Evolutionary conservation across 345 rosid species (phyloP).

Genomic region (Rhodamnia argentea): DNA sequence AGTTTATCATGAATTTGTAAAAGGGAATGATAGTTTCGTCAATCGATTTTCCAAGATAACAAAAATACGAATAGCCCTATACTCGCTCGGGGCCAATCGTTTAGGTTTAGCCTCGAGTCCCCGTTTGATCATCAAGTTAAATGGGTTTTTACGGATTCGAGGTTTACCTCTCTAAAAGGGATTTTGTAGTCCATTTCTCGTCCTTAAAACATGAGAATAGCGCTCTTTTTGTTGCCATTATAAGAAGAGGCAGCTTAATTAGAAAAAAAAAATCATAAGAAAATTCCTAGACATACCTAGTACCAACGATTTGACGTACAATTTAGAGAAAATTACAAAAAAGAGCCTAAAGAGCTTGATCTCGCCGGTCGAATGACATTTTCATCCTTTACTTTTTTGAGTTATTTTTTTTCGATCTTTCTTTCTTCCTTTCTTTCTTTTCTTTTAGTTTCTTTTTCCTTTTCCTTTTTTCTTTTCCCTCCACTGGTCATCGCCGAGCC

Average conservation of each 20-base stretch:
- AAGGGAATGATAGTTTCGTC: background rate
- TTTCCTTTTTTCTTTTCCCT: too few species aligned
- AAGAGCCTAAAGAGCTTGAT: too few species aligned
- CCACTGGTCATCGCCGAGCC: too few species aligned
- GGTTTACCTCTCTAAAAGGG: background rate
- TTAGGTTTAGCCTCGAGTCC: background rate
- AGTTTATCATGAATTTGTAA: background rate
- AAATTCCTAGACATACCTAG: background rate
- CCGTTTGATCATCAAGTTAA: background rate
- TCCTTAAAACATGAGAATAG: background rate
- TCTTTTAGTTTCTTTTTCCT: too few species aligned
- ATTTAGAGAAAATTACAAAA: too few species aligned
- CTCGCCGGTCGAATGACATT: too few species aligned
- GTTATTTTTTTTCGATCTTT: too few species aligned
- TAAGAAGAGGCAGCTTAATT: background rate
- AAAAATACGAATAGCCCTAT: accelerated
- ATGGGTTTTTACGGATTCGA: accelerated
- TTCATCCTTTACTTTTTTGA: too few species aligned
- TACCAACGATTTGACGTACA: too few species aligned
- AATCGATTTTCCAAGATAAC: background rate
- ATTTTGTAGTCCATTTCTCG: background rate
- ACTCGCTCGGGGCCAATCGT: background rate
- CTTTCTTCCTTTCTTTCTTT: too few species aligned
- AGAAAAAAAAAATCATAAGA: background rate
- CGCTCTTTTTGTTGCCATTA: background rate